Evolutionary conservation across 1,284 basidiomycete genomes (phyloP), one percentile per base, ranked within the genome.

Genomic region (Cutaneotrichosporon sp.): DNA sequence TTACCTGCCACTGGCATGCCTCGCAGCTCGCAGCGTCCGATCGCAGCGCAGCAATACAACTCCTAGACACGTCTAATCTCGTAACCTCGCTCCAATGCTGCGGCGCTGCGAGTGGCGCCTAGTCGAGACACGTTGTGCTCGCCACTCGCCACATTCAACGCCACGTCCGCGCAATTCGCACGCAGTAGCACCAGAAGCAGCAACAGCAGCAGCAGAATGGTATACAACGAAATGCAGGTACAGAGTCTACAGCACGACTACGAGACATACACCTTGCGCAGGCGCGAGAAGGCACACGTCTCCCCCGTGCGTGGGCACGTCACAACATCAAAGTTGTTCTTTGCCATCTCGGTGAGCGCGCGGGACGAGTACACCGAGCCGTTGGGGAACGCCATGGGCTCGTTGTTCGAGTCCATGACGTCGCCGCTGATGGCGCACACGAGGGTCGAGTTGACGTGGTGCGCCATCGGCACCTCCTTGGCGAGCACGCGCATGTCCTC

Each of bases 321-420:
- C 22, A 98, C 89, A 45, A 83, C 89, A 54, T 80, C 76, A 53
- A 84, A 83, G 69, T 90, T 88, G 77, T 85, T 86, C 20, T 85
- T 82, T 0, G 92, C 90, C 87, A 95, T 91, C 45, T 91, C 88
- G 68, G 89, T 84, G 59, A 97, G 81, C 2, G 89, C 91, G 84
- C 92, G 89, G 74, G 86, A 84, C 20, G 93, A 95, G 76, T 99
- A 99, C 20, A 98, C 94, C 67, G 90, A 85, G 4, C 95, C 95
- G 66, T 91, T 89, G 0, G 92, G 91, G 72, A 98, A 90, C n/a
- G 87, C 89, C 86, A 94, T 85, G 1, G 91, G 91, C 81, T 88
- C 89, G 72, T 95, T 95, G 74, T 94, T 87, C 66, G 88, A 93
- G 71, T 97, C 89, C 89, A 98, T 97, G 63, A 98, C 92, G 75